A percentile compares a stretch with the other conserved stretches of the same genome.
These are phyloP conservation scores for Plasmopara viticola DNA, from an alignment of 352 stramenopile genomes.

Conservation along the genomic window DNA sequence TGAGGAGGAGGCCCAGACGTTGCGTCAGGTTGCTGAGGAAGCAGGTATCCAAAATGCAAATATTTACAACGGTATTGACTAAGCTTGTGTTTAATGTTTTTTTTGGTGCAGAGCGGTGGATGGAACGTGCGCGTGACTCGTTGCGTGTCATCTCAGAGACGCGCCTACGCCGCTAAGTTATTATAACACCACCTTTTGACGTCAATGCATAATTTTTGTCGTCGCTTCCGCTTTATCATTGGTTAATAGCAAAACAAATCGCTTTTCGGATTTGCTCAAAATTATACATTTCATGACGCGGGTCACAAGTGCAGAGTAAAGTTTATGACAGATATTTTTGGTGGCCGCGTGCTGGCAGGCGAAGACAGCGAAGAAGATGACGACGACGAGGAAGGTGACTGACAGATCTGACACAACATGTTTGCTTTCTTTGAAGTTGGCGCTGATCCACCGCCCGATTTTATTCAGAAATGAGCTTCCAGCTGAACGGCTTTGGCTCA, in stretches of 20 bases:
- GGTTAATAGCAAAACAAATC: conserved; percentile 12
- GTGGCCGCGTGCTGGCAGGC: conserved; percentile 60
- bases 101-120: conserved; percentile 56
- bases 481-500: conserved; percentile 36
- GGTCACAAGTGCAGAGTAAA: conserved; percentile 2
- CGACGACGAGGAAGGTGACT: conserved; percentile 47
- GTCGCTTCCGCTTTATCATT: conserved; percentile 8
- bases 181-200: neutral
- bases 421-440: too few species aligned
- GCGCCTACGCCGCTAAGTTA: conserved; percentile 43
- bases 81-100: neutral
- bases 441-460: conserved; percentile 3
- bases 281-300: neutral
- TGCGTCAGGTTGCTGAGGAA: conserved; percentile 78
- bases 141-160: conserved; percentile 80
- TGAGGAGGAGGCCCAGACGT: conserved; percentile 76
- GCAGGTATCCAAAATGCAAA: conserved; percentile 30
- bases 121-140: conserved; percentile 73
- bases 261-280: too few species aligned
- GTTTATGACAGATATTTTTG: conserved; percentile 47
- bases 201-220: too few species aligned
- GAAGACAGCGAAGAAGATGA: conserved; percentile 81
- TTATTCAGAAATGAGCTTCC: conserved; percentile 41
- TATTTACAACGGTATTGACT: neutral
- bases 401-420: neutral